Base-by-base conservation (phyloP, 1,284 basidiomycete species). In the Ceratobasidium papillatum region DNA sequence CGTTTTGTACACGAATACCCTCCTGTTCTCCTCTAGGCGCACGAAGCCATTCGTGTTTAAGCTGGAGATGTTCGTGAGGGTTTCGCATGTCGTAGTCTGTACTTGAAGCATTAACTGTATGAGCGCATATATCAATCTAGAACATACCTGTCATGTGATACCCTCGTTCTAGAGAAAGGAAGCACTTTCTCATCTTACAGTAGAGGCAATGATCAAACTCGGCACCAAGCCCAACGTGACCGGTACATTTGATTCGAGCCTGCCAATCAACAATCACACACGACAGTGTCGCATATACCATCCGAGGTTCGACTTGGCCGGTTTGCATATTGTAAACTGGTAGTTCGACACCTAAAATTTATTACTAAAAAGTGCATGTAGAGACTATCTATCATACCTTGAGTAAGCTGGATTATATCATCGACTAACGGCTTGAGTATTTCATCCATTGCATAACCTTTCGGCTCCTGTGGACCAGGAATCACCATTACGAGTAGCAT, bases 161-260 rank as follows among this genome's bases (percentile, higher is more conserved):
- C n/a, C 66, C 66, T n/a, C 34, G 52, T 25, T 27, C 34, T 9
- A 52, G 14, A 1, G 64, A 49, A 3, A 66, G 30, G 8, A 7
- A n/a, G 22, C 64, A 66, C 9, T 27, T 4, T 25, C 49, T 27
- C 47, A 66, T 51, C 19, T 17, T 66, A 34, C 64, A 66, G 25
- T 66, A 66, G 25, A 52, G 49, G 43, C 63, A 65, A 12, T 65
- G 63, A 36, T 65, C 51, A 4, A 30, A 3, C 45, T 65, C 63
- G 9, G 56, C 3, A n/a, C 30, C 36, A 34, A 47, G 43, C 4
- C 32, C 43, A 14, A 51, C 45, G 12, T 59, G 56, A 2, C 56
- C 56, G 7, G 32, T 59, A 19, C 56, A 59, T n/a, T 59, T 59
- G 32, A 59, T 36, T 8, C 32, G 56, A 4, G 56, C 56, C 9